Conservation (phyloP, 169 alveolate genomes). For the Cyclospora cayetanensis region DNA sequence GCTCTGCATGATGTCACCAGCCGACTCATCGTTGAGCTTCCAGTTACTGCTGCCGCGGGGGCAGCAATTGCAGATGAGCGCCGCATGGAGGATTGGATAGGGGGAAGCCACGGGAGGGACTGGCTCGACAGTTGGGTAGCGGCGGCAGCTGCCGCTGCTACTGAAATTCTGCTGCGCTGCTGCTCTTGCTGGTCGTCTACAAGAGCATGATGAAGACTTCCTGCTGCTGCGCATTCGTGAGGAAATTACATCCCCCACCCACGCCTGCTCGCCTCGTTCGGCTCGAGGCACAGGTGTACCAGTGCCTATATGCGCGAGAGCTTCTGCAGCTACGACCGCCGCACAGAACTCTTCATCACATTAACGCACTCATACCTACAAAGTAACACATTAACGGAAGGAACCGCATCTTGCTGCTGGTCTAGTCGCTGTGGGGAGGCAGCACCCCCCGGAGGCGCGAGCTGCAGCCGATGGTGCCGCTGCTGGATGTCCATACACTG, state of each 20-base stretch:
- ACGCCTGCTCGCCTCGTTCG: no score
- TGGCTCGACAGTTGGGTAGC: not conserved
- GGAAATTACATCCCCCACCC: no score
- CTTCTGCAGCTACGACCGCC: no score
- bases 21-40: no score
- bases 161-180: not conserved
- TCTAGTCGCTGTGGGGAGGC: not conserved
- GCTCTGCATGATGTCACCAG: no score
- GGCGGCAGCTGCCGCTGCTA: not conserved
- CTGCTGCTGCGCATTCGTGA: not conserved
- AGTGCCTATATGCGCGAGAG: no score
- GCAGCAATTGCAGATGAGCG: not conserved
- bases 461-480: not conserved
- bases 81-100: not conserved
- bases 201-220: no score
- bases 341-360: not conserved
- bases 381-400: not conserved
- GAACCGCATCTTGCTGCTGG: not conserved
- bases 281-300: no score
- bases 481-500: not conserved
- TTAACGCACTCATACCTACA: not conserved
- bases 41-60: slow-evolving; percentile 15
- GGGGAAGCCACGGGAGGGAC: not conserved
- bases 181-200: not conserved
- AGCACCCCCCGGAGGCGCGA: not conserved